Base-by-base conservation (phyloP, 2,329 filamentous ascomycete species). In the Clonostachys rhizophaga region DNA sequence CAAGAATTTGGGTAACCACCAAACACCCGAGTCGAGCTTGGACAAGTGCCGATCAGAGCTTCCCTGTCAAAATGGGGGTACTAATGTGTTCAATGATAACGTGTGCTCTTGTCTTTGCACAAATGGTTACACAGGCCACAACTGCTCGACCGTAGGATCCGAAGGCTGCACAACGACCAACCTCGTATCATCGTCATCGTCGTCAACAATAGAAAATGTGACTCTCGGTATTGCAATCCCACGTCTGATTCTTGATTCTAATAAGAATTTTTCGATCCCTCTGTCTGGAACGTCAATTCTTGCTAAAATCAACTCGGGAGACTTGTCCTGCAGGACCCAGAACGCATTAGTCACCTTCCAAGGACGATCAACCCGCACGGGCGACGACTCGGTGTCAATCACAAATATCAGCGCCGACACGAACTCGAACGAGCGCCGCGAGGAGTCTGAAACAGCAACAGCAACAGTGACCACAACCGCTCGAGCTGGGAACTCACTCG, bases 291-390 rank as follows among this genome's bases (percentile, higher is more conserved):
- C 80, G 1, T 76, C 76, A 8, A 79, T 97, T 45, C 69, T 96
- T 47, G 82, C 84, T 2, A 79, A 90, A 43, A 89, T 97, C 64
- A 92, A 87, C 58, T 69, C 76, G 6, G 80, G 79, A 34, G 86
- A 86, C 53, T 72, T 96, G 14, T 91, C 87, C 47, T 99, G 94
- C 65, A 81, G 82, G 9, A 82, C 85, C 0, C 87, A 96, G 63
- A 97, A 97, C 58, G 86, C 90, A 0, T 75, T 99, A 5, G 86
- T 97, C 14, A 90, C 88, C 0, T 95, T 96, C 63, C 80, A 88
- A 55, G 86, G 84, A 5, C 65, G 65, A 47, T 65, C 70, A 3
- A 60, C 65, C 5, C 65, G 71, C 33, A 53, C 59, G 13, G 63
- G 64, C 16, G 24, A 44, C 13, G 34, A 39, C 17, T n/a, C 36